A percentile compares a stretch with the other conserved stretches of the same genome.
Conservation (phyloP, 2,329 filamentous ascomycete genomes). For the Incumbomyces delicatus region DNA sequence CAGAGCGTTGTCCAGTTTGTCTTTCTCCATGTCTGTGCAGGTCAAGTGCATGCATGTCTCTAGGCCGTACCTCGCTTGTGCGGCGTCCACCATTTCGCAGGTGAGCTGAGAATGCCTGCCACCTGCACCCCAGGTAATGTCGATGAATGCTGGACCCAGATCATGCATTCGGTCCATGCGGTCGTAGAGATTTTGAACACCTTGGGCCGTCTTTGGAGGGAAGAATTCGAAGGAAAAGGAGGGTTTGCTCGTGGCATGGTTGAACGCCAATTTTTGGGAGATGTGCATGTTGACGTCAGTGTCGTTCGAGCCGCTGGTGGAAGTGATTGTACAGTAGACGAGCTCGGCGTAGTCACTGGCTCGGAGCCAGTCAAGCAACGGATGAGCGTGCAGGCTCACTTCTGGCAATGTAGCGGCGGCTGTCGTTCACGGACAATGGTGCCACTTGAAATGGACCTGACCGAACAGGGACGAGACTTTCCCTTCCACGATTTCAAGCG, state of each 20-base stretch:
- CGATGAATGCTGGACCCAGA: constrained; percentile 88
- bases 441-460: neutral
- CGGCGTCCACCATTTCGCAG: constrained; percentile 93
- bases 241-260: constrained; percentile 66
- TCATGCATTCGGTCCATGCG: constrained; percentile 99
- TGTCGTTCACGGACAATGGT: neutral
- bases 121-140: constrained; percentile 96
- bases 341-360: neutral
- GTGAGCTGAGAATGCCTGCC: constrained; percentile 85
- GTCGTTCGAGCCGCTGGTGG: too few species aligned
- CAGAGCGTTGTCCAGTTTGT: constrained; percentile 83
- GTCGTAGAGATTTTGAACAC: constrained; percentile 98
- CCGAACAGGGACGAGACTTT: neutral
- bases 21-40: constrained; percentile 93
- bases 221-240: constrained; percentile 99
- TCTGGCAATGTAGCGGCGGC: neutral
- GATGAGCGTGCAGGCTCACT: neutral
- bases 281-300: constrained; percentile 64
- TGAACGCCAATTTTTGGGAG: constrained; percentile 76
- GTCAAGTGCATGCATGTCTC: constrained; percentile 99
- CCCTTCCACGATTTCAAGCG: neutral
- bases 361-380: neutral
- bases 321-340: neutral
- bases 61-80: constrained; percentile 87
- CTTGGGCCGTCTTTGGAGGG: constrained; percentile 78